These are phyloP conservation scores for Omphalotus guepiniiformis DNA, from an alignment of 768 basidiomycete species.

Conservation along the genomic window DNA sequence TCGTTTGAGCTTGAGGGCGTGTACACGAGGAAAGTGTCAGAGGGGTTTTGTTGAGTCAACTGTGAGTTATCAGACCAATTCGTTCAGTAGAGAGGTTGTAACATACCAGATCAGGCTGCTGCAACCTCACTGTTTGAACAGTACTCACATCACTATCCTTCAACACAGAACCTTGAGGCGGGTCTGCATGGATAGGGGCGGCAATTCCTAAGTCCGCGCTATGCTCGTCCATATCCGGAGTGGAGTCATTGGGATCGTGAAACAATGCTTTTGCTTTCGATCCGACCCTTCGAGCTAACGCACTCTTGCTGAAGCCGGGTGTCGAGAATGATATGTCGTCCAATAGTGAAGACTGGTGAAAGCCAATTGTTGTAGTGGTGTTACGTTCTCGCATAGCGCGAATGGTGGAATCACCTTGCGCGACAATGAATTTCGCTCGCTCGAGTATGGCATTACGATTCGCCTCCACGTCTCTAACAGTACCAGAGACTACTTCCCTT, in stretches of 20 bases:
- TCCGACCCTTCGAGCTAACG: neutral
- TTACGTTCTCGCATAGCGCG: conserved; percentile 1
- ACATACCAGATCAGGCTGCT: too few species aligned
- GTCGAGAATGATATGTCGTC: conserved; percentile 31
- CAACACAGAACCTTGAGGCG: neutral
- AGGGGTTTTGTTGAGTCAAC: conserved; percentile 10
- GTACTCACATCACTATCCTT: conserved; percentile 3
- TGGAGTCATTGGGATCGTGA: conserved; percentile 8
- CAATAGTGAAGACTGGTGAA: conserved; percentile 9
- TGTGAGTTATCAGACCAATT: conserved; percentile 32
- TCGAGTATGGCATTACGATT: conserved; percentile 40
- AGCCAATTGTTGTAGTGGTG: too few species aligned
- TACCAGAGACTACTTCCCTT: conserved; percentile 32
- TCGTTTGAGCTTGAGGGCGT: conserved; percentile 27
- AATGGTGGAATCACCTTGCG: neutral
- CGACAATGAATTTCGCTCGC: conserved; percentile 6
- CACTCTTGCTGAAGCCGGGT: conserved; percentile 7
- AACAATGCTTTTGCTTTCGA: neutral
- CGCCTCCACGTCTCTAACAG: conserved; percentile 41
- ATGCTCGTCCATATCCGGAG: conserved; percentile 9
- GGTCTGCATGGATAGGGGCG: too few species aligned
- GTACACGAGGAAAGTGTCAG: conserved; percentile 1
- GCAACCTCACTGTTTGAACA: too few species aligned
- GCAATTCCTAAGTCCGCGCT: too few species aligned
- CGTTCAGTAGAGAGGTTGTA: neutral